Conservation (phyloP, 306 rosid genomes). For the Quercus bicolor region DNA sequence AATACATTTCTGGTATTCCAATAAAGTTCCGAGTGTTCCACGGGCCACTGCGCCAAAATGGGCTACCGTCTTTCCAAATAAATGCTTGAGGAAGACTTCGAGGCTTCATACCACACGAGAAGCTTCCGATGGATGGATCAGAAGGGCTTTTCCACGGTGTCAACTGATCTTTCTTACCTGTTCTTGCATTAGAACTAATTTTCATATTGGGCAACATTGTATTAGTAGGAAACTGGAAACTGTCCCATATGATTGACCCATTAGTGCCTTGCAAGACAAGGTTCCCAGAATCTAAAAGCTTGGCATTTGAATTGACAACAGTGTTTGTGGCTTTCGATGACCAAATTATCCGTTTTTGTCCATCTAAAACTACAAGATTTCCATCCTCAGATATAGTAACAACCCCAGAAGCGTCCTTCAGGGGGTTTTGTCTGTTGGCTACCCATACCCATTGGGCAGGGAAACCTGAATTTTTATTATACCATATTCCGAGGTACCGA, state of each 20-base stretch:
- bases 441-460: slow-evolving; percentile 19
- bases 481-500: slow-evolving; percentile 25
- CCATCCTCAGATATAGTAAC: slow-evolving; percentile 20
- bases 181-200: neutral
- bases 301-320: slow-evolving; percentile 10
- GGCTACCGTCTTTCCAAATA: slow-evolving; percentile 24
- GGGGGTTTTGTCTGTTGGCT: slow-evolving; percentile 32
- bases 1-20: slow-evolving; percentile 32
- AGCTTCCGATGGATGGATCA: slow-evolving; percentile 35
- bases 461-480: neutral
- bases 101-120: slow-evolving; percentile 11
- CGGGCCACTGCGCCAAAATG: slow-evolving; percentile 41
- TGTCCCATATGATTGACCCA: slow-evolving; percentile 26
- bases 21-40: slow-evolving; percentile 42
- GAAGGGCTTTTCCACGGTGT: slow-evolving; percentile 34
- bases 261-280: slow-evolving; percentile 21
- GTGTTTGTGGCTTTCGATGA: slow-evolving; percentile 24
- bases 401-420: slow-evolving; percentile 26
- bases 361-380: slow-evolving; percentile 30
- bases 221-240: slow-evolving; percentile 33
- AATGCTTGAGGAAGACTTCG: slow-evolving; percentile 18
- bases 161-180: neutral
- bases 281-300: slow-evolving; percentile 35
- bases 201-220: slow-evolving; percentile 13
- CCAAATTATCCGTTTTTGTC: slow-evolving; percentile 22